Percentiles rank a stretch among this genome's conserved stretches.
Conservation (phyloP, 768 basidiomycete species). For the Sistotremastrum niveocremeum region DNA sequence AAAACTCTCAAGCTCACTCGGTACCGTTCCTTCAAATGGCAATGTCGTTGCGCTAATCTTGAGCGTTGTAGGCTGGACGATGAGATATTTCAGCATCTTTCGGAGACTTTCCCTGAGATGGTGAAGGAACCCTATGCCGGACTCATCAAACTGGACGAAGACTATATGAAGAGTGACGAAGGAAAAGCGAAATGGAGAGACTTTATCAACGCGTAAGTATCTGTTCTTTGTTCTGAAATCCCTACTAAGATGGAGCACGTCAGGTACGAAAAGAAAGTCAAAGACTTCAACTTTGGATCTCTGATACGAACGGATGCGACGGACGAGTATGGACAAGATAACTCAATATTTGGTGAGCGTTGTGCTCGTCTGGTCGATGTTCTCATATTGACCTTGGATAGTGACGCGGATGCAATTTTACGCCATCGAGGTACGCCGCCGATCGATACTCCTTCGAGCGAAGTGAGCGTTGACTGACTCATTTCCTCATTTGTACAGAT, state of each 20-base stretch:
- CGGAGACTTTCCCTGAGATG: constrained; percentile 71
- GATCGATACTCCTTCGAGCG: constrained; percentile 1
- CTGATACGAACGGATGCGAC: constrained; percentile 71
- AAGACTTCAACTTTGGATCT: constrained; percentile 95
- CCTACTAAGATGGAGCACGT: not conserved
- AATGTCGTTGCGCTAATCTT: not conserved
- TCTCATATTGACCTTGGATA: constrained; percentile 12
- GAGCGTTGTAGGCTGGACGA: constrained; percentile 61
- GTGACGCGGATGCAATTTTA: constrained; percentile 83
- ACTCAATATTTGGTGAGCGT: constrained; percentile 81
- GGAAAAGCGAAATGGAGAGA: constrained; percentile 87
- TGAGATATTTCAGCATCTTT: constrained; percentile 73
- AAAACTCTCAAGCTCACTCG: constrained; percentile 68
- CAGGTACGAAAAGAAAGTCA: constrained; percentile 82
- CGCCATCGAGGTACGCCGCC: constrained; percentile 59
- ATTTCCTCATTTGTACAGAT: constrained; percentile 38
- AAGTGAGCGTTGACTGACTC: not conserved
- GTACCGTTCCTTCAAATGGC: constrained; percentile 27
- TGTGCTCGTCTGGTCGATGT: not conserved
- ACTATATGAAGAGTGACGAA: constrained; percentile 77
- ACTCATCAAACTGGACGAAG: constrained; percentile 62
- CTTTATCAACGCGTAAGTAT: constrained; percentile 61
- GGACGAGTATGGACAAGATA: constrained; percentile 78
- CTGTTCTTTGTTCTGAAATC: not conserved
- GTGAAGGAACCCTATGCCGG: constrained; percentile 22